A percentile compares a stretch with the other conserved stretches of the same genome.
phyloP scores from a whole-genome alignment of 495 filamentous ascomycete genomes.

The Daldinia vernicosa region DNA sequence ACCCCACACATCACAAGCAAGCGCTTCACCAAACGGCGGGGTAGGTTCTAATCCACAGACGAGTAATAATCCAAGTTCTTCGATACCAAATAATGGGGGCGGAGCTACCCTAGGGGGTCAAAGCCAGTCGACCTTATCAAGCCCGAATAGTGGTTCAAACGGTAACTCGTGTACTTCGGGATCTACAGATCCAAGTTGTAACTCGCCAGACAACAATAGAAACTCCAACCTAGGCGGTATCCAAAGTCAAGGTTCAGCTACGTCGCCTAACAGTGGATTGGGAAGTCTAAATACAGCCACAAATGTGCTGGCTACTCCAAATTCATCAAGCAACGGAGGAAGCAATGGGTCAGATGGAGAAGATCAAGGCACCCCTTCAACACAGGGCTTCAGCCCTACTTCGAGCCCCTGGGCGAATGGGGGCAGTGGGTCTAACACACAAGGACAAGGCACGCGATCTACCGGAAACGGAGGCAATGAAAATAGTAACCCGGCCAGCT shows the following conservation, averaged over 20 bases:
- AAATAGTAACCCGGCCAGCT: conserved; percentile 1
- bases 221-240: conserved; percentile 7
- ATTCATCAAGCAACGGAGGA: background rate
- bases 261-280: conserved; percentile 5
- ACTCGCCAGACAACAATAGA: conserved; percentile 6
- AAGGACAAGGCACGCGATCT: conserved; percentile 11
- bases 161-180: conserved; percentile 24
- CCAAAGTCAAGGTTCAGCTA: conserved; percentile 12
- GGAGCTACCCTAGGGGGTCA: conserved; percentile 21
- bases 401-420: conserved; percentile 10
- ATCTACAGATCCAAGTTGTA: conserved; percentile 35
- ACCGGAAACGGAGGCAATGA: conserved; percentile 2
- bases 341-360: too few species aligned
- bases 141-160: conserved; percentile 13
- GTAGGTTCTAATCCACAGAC: conserved; percentile 27
- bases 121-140: conserved; percentile 23
- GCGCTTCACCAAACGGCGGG: conserved; percentile 20
- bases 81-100: conserved; percentile 11
- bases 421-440: background rate
- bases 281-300: conserved; percentile 8
- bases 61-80: conserved; percentile 9
- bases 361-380: conserved; percentile 9
- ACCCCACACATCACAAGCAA: conserved; percentile 21
- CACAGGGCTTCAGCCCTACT: conserved; percentile 9
- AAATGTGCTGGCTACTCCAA: conserved; percentile 9